Evolutionary conservation across 2,329 filamentous ascomycete species (phyloP).

Genomic region (Verticillium zaregamsianum): DNA sequence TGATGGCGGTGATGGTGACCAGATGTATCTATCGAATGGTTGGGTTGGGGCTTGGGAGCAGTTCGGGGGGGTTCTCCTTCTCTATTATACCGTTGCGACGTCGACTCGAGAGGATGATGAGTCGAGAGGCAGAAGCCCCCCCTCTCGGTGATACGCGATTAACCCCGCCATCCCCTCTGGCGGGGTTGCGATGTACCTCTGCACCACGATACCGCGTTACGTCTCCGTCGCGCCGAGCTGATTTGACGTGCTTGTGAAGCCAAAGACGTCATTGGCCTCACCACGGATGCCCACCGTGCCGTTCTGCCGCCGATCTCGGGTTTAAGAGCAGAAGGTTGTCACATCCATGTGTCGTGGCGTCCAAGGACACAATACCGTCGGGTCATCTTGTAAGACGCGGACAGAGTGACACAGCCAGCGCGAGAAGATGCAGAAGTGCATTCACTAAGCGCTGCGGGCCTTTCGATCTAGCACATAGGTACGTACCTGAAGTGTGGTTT

Average conservation of each 20-base stretch:
- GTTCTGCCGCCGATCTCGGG: neutral
- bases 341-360: neutral
- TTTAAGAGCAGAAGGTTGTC: neutral
- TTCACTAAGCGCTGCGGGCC: too few species aligned
- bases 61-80: neutral
- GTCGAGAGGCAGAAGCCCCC: neutral
- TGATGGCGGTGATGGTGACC: conserved; percentile 19
- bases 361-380: too few species aligned
- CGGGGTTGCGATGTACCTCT: neutral
- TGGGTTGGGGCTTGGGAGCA: neutral
- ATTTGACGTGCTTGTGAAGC: neutral
- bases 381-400: too few species aligned
- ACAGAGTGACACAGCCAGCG: too few species aligned
- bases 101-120: neutral
- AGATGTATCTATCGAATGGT: too few species aligned
- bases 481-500: too few species aligned
- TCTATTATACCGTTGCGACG: neutral
- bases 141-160: neutral
- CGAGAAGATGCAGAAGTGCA: too few species aligned
- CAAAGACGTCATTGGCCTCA: neutral
- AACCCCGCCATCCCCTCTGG: neutral
- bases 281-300: neutral
- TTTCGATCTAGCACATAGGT: too few species aligned
- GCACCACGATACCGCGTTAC: neutral
- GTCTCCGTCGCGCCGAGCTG: neutral